Evolutionary conservation across 305 asterid genomes (phyloP), one percentile per base, ranked within the genome.

Genomic region (Ilex paraguariensis): DNA sequence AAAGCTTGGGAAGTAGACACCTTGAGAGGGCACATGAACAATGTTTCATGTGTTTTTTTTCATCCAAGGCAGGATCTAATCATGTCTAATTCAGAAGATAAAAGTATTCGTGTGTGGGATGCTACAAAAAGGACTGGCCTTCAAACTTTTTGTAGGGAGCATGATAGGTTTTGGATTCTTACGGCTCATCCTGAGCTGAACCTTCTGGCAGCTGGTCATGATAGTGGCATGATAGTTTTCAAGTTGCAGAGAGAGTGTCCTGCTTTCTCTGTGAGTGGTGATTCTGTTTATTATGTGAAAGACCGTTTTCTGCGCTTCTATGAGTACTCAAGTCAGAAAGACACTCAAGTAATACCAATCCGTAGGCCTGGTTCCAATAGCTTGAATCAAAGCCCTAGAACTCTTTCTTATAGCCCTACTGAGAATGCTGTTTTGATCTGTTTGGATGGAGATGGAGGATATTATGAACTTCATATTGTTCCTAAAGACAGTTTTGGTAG

Each of bases 1-100:
- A 91, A 88, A 79, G 98, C 98, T 66, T 91, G 98, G 98, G 98
- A 91, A 75, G 98, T 91, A 70, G 98, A 91, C 79, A 91, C 95
- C 0, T 70, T 91, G 84, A 88, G 96, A 76, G 98, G 98, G 56
- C 97, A 90, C 73, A 81, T 86, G 96, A 87, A 90, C 80, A 90
- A 90, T 57, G 96, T 90, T 31, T 90, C 97, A 13, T 87, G 86
- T 70, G 96, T 87, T 60, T n/a, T 84, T 42, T 90, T 87, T 80
- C 96, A 88, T 74, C 66, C 97, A 32, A 81, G 83, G 70, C 98
- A 91, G 68, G 98, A 87, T 49, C 81, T 87, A 53, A 87, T 87
- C 57, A 88, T 87, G 58, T 87, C 95, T 17, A 87, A 84, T 64
- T 87, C 95, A 52, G 95, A 87, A 64, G 95, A 87, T 74, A 87